phyloP scores from a whole-genome alignment of 495 filamentous ascomycete species.

The Podospora tetraspora region DNA sequence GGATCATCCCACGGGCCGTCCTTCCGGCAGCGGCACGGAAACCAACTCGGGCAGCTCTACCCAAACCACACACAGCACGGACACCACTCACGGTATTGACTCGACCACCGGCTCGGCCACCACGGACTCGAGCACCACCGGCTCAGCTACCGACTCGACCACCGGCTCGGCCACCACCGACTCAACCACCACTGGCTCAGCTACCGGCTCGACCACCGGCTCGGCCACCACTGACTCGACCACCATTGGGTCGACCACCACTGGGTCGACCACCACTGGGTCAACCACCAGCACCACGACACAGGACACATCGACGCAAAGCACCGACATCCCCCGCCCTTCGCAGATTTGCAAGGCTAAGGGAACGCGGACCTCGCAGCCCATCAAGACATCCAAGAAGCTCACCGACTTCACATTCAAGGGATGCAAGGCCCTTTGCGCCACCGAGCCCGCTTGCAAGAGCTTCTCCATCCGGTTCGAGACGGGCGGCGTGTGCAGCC shows the following conservation, averaged over 20 bases:
- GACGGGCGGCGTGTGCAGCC: not conserved
- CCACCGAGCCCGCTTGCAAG: not conserved
- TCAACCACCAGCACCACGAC: not conserved
- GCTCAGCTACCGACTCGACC: too few relatives aligned
- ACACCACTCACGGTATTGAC: too few relatives aligned
- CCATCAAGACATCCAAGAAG: conserved; percentile 2
- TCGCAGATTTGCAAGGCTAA: not conserved
- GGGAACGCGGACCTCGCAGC: not conserved
- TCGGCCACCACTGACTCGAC: not conserved
- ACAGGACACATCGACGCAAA: not conserved
- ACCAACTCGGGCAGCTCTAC: too few relatives aligned
- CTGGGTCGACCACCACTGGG: not conserved
- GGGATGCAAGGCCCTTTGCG: not conserved
- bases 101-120: too few relatives aligned
- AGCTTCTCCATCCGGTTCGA: not conserved
- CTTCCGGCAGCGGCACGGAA: not conserved
- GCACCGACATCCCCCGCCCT: not conserved
- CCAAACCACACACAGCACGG: too few relatives aligned
- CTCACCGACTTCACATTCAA: not conserved
- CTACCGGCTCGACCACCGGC: not conserved
- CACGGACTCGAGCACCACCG: too few relatives aligned
- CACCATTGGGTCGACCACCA: not conserved
- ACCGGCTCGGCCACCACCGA: too few relatives aligned
- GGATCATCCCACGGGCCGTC: not conserved
- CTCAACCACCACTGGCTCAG: too few relatives aligned